These are phyloP conservation scores for Lippia alba DNA, from an alignment of 305 asterid genomes.

Conservation along the genomic window DNA sequence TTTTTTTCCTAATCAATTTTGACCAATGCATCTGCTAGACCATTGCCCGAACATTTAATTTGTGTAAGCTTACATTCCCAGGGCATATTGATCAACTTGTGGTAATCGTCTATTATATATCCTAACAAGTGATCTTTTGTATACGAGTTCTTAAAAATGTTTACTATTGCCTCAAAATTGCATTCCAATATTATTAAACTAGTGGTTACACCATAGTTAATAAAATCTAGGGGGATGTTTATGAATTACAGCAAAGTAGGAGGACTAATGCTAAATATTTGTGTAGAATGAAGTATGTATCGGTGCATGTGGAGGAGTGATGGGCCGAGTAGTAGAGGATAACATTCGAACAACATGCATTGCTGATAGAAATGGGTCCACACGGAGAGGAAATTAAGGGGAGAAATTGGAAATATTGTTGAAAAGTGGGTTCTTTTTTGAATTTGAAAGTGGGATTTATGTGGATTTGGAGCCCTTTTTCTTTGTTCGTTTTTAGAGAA, in stretches of 20 bases:
- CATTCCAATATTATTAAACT: too few species aligned
- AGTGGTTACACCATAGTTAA: too few species aligned
- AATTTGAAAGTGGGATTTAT: slow-evolving; percentile 28
- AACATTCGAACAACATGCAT: slow-evolving; percentile 39
- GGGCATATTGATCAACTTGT: too few species aligned
- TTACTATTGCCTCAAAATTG: too few species aligned
- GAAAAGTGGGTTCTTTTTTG: slow-evolving; percentile 22
- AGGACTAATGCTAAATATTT: slow-evolving; percentile 15
- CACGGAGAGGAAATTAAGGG: slow-evolving; percentile 48
- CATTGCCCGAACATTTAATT: too few species aligned
- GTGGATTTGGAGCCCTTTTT: not conserved
- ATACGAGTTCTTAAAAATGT: too few species aligned
- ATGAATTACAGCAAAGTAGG: slow-evolving; percentile 17
- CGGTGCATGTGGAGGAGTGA: slow-evolving; percentile 45
- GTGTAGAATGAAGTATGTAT: slow-evolving; percentile 36
- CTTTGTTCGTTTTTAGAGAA: not conserved
- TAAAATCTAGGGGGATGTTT: not conserved
- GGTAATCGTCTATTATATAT: too few species aligned
- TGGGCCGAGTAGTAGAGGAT: slow-evolving; percentile 34
- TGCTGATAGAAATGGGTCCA: slow-evolving; percentile 48
- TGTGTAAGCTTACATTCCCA: too few species aligned
- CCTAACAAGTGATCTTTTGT: too few species aligned
- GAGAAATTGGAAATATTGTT: slow-evolving; percentile 6
- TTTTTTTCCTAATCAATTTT: too few species aligned
- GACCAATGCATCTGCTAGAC: too few species aligned